phyloP scores from a whole-genome alignment of 768 basidiomycete species.

The Serendipita vermifera region DNA sequence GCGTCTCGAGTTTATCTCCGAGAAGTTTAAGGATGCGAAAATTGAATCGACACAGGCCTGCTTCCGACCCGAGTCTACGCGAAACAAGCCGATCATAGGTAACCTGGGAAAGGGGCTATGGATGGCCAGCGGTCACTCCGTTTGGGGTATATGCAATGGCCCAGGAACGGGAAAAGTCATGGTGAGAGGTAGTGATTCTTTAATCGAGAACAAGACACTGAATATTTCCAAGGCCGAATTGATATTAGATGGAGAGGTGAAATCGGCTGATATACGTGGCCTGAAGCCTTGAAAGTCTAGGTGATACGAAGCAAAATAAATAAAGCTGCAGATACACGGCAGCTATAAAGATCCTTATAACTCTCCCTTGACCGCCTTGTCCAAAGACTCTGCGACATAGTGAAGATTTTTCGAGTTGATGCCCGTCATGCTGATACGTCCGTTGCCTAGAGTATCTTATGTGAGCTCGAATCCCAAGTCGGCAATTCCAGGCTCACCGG shows the following conservation, averaged over 20 bases:
- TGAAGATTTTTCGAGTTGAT: conserved; percentile 67
- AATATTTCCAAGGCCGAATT: conserved; percentile 21
- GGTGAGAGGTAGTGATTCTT: conserved; percentile 14
- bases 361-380: conserved; percentile 47
- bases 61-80: conserved; percentile 9
- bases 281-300: neutral
- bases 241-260: conserved; percentile 24
- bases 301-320: neutral
- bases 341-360: conserved; percentile 20
- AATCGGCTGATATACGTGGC: conserved; percentile 8
- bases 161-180: conserved; percentile 72
- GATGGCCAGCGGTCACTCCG: neutral
- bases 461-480: too few relatives aligned
- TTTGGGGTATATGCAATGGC: conserved; percentile 60
- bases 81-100: conserved; percentile 10
- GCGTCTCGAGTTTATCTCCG: conserved; percentile 2
- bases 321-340: conserved; percentile 11
- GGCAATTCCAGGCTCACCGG: too few relatives aligned
- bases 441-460: too few relatives aligned
- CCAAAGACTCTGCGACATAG: conserved; percentile 60
- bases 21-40: conserved; percentile 5
- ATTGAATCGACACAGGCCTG: conserved; percentile 11
- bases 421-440: conserved; percentile 91
- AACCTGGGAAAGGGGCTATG: conserved; percentile 9
- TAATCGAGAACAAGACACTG: neutral